Evolutionary conservation across 2,329 filamentous ascomycete species (phyloP).

Genomic region (Paracorniculantispora psalliotae): DNA sequence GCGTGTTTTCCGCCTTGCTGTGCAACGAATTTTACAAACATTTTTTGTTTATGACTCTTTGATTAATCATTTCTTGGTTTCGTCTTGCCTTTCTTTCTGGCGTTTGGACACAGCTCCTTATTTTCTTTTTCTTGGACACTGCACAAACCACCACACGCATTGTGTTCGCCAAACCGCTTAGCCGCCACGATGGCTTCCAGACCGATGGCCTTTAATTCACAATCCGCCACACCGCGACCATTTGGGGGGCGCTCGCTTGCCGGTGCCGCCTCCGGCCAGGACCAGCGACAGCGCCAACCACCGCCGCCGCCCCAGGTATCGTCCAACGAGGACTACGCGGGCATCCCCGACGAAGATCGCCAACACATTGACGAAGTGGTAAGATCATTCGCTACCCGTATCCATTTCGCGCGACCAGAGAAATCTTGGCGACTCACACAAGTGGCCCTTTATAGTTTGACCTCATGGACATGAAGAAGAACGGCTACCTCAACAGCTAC

Average conservation of each 20-base stretch:
- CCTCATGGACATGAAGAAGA: conserved; percentile 95
- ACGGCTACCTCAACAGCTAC: conserved; percentile 92
- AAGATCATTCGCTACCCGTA: conserved; percentile 34
- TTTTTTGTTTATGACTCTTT: background rate
- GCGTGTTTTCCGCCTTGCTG: conserved; percentile 1
- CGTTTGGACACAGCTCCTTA: background rate
- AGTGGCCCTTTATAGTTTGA: conserved; percentile 82
- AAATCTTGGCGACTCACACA: too few species aligned
- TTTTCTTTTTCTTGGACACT: background rate
- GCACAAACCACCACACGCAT: background rate
- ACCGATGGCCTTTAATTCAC: conserved; percentile 29
- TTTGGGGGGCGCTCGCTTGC: conserved; percentile 32
- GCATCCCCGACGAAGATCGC: conserved; percentile 77
- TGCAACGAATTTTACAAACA: background rate
- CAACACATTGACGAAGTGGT: conserved; percentile 94
- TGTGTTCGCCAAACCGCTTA: background rate
- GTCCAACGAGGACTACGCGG: conserved; percentile 34
- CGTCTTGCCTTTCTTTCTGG: background rate
- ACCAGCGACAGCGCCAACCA: conserved; percentile 24
- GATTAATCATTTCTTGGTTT: background rate
- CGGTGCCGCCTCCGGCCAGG: conserved; percentile 22
- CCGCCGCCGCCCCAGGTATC: conserved; percentile 31
- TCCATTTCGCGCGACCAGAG: too few species aligned
- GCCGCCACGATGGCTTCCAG: conserved; percentile 3
- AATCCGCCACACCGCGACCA: conserved; percentile 31